Conservation (phyloP, 768 basidiomycete genomes). For the Rhodotorula graminis region DNA sequence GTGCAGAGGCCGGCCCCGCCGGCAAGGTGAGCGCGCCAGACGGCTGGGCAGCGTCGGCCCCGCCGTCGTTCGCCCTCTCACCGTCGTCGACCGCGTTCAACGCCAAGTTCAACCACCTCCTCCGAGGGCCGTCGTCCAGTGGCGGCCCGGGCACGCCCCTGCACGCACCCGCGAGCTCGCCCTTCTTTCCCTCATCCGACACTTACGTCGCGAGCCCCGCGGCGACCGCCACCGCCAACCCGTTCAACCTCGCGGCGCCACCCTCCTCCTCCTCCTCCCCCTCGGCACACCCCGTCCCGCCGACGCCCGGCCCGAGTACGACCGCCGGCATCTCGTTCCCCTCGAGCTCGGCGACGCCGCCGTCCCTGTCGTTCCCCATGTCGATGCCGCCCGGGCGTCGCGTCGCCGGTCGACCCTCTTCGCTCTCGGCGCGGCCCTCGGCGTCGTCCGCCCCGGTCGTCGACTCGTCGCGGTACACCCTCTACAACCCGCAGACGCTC, state of each 20-base stretch:
- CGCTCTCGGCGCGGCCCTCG: background rate
- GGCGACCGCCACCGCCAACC: background rate
- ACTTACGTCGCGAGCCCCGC: background rate
- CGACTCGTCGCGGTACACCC: constrained; percentile 14
- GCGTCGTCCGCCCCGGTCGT: background rate
- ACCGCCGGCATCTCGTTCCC: background rate
- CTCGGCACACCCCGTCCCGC: background rate
- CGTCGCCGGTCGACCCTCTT: background rate
- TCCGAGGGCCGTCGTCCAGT: background rate
- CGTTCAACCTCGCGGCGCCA: background rate
- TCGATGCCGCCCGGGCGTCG: background rate
- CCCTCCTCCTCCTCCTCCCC: background rate
- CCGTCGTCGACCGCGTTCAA: constrained; percentile 26
- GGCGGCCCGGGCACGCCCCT: constrained; percentile 5
- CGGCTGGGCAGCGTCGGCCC: background rate
- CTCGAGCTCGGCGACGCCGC: too few species aligned
- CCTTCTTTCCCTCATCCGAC: constrained; percentile 16
- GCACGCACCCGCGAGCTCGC: constrained; percentile 13
- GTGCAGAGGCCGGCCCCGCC: constrained; percentile 47
- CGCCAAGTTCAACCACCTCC: constrained; percentile 16
- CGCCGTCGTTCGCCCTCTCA: constrained; percentile 14
- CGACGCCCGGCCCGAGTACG: background rate
- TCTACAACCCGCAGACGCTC: constrained; percentile 17
- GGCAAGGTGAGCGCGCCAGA: constrained; percentile 45
- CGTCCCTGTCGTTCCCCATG: background rate